Conservation (phyloP, 192 early-diverging fungal species). For the Mortierella alpina region DNA sequence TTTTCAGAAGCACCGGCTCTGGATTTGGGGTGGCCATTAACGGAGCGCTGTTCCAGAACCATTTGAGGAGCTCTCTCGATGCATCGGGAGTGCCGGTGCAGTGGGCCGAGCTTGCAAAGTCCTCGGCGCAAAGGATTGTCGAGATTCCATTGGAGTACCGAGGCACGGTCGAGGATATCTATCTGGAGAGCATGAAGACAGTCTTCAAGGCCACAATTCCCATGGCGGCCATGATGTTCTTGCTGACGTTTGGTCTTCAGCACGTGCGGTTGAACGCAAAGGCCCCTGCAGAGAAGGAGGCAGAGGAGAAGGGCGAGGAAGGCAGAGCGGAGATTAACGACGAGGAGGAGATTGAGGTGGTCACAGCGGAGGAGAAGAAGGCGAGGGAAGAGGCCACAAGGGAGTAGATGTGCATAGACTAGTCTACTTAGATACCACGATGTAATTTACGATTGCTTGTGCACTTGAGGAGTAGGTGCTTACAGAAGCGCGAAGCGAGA, state of each 20-base stretch:
- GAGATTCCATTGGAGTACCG: slow-evolving; percentile 24
- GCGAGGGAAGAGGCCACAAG: too few relatives aligned
- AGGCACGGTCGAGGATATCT: slow-evolving; percentile 23
- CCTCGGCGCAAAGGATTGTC: slow-evolving; percentile 38
- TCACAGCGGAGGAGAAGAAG: too few relatives aligned
- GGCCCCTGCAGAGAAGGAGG: background rate
- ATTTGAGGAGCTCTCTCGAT: slow-evolving; percentile 5
- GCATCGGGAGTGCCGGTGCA: slow-evolving; percentile 5
- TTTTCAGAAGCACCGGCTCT: slow-evolving; percentile 56
- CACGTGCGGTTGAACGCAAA: slow-evolving; percentile 35
- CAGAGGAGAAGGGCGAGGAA: too few relatives aligned
- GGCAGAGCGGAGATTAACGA: background rate
- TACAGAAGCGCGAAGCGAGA: too few relatives aligned
- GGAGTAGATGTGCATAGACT: too few relatives aligned
- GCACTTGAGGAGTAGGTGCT: too few relatives aligned
- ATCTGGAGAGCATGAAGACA: slow-evolving; percentile 43
- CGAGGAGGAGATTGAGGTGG: too few relatives aligned
- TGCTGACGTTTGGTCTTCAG: slow-evolving; percentile 35
- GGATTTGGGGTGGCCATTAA: slow-evolving; percentile 72
- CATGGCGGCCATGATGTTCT: slow-evolving; percentile 45
- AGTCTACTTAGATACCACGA: too few relatives aligned
- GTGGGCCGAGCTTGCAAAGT: slow-evolving; percentile 17
- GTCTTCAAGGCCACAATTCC: slow-evolving; percentile 53
- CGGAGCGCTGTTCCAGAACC: slow-evolving; percentile 67
- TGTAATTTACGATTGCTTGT: too few relatives aligned